Conservation (phyloP, 495 filamentous ascomycete genomes). For the Talaromyces ruber region DNA sequence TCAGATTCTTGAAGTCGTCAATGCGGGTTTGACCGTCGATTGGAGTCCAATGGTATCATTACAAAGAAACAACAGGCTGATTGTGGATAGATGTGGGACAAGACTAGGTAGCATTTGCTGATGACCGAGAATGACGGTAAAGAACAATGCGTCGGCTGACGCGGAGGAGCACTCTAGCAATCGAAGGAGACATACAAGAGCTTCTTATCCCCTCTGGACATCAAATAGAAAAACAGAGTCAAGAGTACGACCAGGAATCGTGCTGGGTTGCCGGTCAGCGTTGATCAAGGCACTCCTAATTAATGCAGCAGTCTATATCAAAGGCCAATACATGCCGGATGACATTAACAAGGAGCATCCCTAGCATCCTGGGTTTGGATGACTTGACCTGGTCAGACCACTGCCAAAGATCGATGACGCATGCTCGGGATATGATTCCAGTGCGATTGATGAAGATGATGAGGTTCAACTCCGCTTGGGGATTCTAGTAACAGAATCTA, state of each 20-base stretch:
- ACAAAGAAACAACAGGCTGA: no score
- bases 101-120: no score
- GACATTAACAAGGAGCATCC: not conserved
- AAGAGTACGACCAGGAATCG: not conserved
- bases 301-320: conserved; percentile 10
- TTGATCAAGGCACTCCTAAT: conserved; percentile 14
- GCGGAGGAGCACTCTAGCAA: no score
- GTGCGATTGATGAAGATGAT: not conserved
- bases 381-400: conserved; percentile 8
- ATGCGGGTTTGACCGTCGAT: no score
- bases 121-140: no score
- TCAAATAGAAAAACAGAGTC: no score
- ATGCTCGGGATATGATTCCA: not conserved
- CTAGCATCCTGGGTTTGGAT: conserved; percentile 7
- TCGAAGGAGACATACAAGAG: no score
- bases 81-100: no score
- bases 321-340: conserved; percentile 7
- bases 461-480: not conserved
- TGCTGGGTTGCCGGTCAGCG: conserved; percentile 1
- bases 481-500: not conserved
- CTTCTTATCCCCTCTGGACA: no score
- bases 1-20: no score
- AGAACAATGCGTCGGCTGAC: no score
- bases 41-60: no score
- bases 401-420: not conserved